These are phyloP conservation scores for Andrographis paniculata DNA, from an alignment of 305 asterid genomes.

Conservation along the genomic window DNA sequence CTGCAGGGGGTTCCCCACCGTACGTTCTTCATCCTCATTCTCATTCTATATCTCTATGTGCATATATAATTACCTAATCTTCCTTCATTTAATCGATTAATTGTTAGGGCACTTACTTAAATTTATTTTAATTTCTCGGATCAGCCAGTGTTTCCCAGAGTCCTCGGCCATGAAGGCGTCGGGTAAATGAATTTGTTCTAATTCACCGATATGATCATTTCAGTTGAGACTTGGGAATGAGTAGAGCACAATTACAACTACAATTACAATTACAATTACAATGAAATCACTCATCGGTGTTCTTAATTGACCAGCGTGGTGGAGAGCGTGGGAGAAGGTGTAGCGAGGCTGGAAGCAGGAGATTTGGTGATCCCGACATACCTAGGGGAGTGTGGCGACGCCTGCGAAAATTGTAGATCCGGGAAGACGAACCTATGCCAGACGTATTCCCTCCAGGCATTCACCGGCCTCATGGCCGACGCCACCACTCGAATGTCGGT, in stretches of 20 bases:
- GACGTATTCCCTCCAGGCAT: conserved; percentile 31
- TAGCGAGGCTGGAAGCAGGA: conserved; percentile 22
- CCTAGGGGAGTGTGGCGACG: conserved; percentile 33
- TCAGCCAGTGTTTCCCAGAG: conserved; percentile 51
- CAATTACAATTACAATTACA: too few relatives aligned
- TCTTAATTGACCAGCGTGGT: conserved; percentile 15
- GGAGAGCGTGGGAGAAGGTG: conserved; percentile 37
- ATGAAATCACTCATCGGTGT: not conserved
- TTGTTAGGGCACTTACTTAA: not conserved
- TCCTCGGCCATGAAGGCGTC: conserved; percentile 60
- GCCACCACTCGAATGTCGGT: conserved; percentile 24
- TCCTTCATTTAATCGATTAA: too few relatives aligned
- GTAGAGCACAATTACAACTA: too few relatives aligned
- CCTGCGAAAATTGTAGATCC: conserved; percentile 26
- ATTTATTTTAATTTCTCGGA: not conserved
- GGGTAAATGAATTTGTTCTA: conserved; percentile 25
- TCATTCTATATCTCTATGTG: too few relatives aligned
- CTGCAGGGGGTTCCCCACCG: conserved; percentile 45
- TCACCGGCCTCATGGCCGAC: conserved; percentile 32
- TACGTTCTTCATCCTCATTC: conserved; percentile 2
- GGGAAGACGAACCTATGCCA: conserved; percentile 32
- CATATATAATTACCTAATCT: too few relatives aligned
- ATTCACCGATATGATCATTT: too few relatives aligned
- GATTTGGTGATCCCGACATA: conserved; percentile 35
- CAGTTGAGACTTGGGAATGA: too few relatives aligned